phyloP scores from a whole-genome alignment of 345 rosid genomes.

The Linum tenue region DNA sequence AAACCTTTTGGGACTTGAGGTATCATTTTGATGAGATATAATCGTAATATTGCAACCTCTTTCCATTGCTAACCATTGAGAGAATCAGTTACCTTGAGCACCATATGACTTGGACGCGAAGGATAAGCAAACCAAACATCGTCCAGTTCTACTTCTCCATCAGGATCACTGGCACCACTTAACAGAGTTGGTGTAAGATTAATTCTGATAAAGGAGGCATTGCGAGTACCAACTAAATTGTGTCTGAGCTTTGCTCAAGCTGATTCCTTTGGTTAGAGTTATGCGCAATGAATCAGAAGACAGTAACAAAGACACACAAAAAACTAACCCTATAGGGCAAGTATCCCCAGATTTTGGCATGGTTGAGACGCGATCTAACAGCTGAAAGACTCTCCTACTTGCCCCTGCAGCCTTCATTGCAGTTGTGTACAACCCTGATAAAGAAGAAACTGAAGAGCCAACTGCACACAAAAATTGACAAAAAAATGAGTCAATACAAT shows the following conservation, averaged over 20 bases:
- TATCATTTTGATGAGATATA: too few relatives aligned
- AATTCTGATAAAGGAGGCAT: too few relatives aligned
- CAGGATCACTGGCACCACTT: constrained; percentile 41
- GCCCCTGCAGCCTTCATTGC: constrained; percentile 99
- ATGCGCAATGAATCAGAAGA: too few relatives aligned
- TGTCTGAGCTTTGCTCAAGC: too few relatives aligned
- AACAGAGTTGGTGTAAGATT: too few relatives aligned
- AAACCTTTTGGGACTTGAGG: too few relatives aligned
- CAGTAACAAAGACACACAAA: too few relatives aligned
- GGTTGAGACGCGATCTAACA: constrained; percentile 73
- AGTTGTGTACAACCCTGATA: constrained; percentile 70
- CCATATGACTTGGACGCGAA: constrained; percentile 86
- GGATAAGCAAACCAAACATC: constrained; percentile 98
- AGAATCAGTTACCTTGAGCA: constrained; percentile 59
- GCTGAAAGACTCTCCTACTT: constrained; percentile 87
- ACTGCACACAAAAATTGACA: constrained; percentile 36
- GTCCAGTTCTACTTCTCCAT: constrained; percentile 77
- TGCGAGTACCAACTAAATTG: too few relatives aligned
- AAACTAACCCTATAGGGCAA: constrained; percentile 62
- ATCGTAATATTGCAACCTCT: too few relatives aligned
- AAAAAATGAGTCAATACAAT: too few relatives aligned
- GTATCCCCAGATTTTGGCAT: constrained; percentile 71
- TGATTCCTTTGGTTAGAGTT: too few relatives aligned
- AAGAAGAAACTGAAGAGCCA: constrained; percentile 76
- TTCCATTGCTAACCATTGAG: neutral